Conservation (phyloP, 2,329 filamentous ascomycete species). For the Talaromyces sp. region DNA sequence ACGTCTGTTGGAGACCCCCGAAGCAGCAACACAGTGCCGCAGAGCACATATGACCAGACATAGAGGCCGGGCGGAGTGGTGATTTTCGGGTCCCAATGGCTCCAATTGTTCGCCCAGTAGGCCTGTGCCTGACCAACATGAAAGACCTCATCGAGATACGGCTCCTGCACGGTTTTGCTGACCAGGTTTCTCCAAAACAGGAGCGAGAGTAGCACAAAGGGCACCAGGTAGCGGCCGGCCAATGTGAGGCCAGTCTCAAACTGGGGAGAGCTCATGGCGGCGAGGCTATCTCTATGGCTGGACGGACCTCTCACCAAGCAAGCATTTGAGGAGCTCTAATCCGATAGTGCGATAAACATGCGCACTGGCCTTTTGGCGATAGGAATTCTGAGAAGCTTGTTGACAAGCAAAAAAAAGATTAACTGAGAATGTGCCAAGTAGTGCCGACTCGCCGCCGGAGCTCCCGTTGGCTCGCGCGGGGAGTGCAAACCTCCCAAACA, state of each 20-base stretch:
- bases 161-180: constrained; percentile 46
- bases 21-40: constrained; percentile 18
- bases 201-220: constrained; percentile 29
- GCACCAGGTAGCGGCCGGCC: constrained; percentile 31
- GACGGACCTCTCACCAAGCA: neutral
- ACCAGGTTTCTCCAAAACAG: constrained; percentile 40
- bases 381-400: neutral
- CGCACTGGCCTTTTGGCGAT: neutral
- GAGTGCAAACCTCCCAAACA: constrained; percentile 31
- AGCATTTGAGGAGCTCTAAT: neutral
- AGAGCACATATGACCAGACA: constrained; percentile 45
- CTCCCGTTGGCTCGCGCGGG: constrained; percentile 9
- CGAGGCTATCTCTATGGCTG: neutral
- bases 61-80: constrained; percentile 89
- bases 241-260: constrained; percentile 26
- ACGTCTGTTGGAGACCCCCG: constrained; percentile 26
- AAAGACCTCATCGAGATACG: constrained; percentile 53
- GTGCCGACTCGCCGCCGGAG: constrained; percentile 10
- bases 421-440: constrained; percentile 3
- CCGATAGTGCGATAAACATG: neutral
- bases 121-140: constrained; percentile 84
- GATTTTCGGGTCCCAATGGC: constrained; percentile 90
- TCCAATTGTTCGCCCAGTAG: constrained; percentile 71
- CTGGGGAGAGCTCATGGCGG: constrained; percentile 25
- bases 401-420: neutral